A percentile compares a stretch with the other conserved stretches of the same genome.
These are phyloP conservation scores for Saxispiralis lemnorum DNA, from an alignment of 495 filamentous ascomycete genomes.

Conservation along the genomic window DNA sequence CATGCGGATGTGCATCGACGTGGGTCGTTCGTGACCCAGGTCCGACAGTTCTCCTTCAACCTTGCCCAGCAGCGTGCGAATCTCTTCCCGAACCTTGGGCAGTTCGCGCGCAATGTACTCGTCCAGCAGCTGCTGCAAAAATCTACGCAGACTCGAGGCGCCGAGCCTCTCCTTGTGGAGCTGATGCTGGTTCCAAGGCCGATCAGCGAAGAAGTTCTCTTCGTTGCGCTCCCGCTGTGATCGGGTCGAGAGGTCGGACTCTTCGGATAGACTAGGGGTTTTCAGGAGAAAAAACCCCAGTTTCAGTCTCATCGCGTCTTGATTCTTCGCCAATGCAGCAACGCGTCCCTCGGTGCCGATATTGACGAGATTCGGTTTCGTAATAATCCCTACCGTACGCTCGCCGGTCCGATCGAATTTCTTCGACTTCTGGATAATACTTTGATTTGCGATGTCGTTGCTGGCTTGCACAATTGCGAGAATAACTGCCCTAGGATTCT, in stretches of 20 bases:
- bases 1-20: constrained; percentile 6
- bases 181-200: constrained; percentile 5
- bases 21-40: constrained; percentile 6
- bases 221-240: constrained; percentile 1
- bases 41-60: not conserved
- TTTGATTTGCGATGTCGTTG: constrained; percentile 19
- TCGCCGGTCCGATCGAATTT: constrained; percentile 13
- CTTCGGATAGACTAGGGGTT: constrained; percentile 22
- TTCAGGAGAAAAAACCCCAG: constrained; percentile 25
- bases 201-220: not conserved
- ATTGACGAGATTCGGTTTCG: constrained; percentile 27
- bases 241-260: not conserved
- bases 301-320: constrained; percentile 10
- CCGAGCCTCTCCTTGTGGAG: constrained; percentile 1
- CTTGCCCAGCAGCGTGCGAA: not conserved
- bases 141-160: not conserved
- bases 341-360: constrained; percentile 21
- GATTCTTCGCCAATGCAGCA: constrained; percentile 24
- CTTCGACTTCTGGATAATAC: constrained; percentile 11
- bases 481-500: constrained; percentile 17
- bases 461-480: constrained; percentile 19
- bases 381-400: constrained; percentile 23
- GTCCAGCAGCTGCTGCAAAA: constrained; percentile 6
- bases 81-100: constrained; percentile 11
- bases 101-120: constrained; percentile 9